Evolutionary conservation across 441 rosid genomes (phyloP), one percentile per base, ranked within the genome.

Genomic region (Gossypium davidsonii): DNA sequence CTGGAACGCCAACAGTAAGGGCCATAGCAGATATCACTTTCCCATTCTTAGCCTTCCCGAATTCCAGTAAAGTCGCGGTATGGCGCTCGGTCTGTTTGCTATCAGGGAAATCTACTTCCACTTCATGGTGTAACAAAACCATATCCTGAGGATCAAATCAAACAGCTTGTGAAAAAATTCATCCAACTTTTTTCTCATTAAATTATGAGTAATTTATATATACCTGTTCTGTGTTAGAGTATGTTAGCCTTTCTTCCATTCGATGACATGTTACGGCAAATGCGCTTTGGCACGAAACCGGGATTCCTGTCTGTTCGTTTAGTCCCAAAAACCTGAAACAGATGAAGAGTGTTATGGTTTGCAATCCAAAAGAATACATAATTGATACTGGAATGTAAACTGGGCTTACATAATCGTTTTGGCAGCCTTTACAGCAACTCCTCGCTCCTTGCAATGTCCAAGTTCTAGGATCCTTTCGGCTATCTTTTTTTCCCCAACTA

Each of bases 91-190:
- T 37, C 0, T 67, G 80, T 70, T 74, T 81, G 66, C 78, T 80
- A 75, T 86, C 92, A 1, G 92, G 93, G 75, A 82, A 92, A 64
- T 91, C 96, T 34, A 92, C 91, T 80, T 92, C 96, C 76, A 92
- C 73, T 80, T 94, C 89, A 69, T 92, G 97, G 78, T 91, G 96
- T 81, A 94, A 74, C 84, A 94, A 91, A 70, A 94, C 97, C 97
- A 94, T 92, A 77, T 94, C 99, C 99, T 94, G 84, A 65, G 59
- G 52, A 78, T 49, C 72, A 34, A 39, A 64, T 20, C 34, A 21
- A n/a, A 34, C 37, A 34, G 17, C 12, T 23, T 18, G 8, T n/a
- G 26, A 42, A 59, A 21, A 65, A 6, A 20, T 20, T 18, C 5
- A 23, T 44, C 44, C 14, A 53, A 48, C 3, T 25, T 20, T 57